Evolutionary conservation across 768 basidiomycete species (phyloP), one percentile per base, ranked within the genome.

Genomic region (Podaxis pistillaris): DNA sequence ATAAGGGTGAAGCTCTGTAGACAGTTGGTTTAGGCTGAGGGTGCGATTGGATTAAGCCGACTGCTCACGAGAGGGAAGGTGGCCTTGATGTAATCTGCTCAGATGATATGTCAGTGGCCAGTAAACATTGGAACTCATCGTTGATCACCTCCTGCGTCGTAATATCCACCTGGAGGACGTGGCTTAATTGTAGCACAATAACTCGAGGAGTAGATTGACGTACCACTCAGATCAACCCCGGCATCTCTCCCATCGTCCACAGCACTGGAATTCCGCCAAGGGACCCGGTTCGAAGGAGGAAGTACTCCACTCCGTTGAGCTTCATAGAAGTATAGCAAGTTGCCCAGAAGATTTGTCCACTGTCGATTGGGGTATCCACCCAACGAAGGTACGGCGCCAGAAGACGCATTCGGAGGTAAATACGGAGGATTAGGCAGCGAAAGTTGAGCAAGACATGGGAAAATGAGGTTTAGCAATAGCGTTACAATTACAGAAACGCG

Each of bases 271-370:
- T 97, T 97, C 57, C 95, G 80, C 96, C 96, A 98, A 26, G 83
- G 70, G 1, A 96, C 92, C 44, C 95, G 83, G 64, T 91, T 92
- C 3, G 78, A 78, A 12, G 75, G 68, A 0, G 89, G 83, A 15
- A 96, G 81, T 47, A 79, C 79, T 15, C 95, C 95, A 58, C 90
- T 91, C 19, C 95, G 81, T 69, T 97, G 95, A 1, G 88, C 94
- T 65, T 97, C 95, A 70, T 95, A 97, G 73, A 96, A 96, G 70
- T 87, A 96, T 28, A 96, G 71, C 28, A 89, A 73, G 71, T 89
- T 86, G 3, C 94, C 95, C 0, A 96, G 82, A 2, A 96, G 73
- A 54, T 80, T 88, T 4, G 87, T 82, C 93, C 94, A 96, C 71
- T 94, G 91, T 2, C 83, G 68, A 71, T 94, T 94, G 46, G 90